Evolutionary conservation across 2,329 filamentous ascomycete genomes (phyloP), one percentile per base, ranked within the genome.

Genomic region (Ophiostoma piceae): DNA sequence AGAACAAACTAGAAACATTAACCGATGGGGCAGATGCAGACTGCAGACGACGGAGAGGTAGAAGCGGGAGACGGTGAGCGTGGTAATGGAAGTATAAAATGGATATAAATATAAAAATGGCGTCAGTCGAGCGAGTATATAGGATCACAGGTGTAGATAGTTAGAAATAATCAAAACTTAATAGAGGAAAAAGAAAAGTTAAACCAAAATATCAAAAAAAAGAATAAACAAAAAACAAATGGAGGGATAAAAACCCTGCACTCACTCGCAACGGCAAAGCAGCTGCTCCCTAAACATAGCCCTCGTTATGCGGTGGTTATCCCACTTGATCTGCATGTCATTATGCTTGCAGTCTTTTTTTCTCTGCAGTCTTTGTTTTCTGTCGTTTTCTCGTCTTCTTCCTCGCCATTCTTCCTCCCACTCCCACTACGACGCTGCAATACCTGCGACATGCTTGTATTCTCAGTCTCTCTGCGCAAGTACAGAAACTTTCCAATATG

Each of bases 261-360:
- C 8, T 16, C 19, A 62, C 29, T 32, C 2, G 26, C 12, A 22
- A 35, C 4, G 16, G 3, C n/a, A 26, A 3, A 26, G 3, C 9
- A 26, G 11, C 11, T 57, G n/a, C 11, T 57, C 26, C 51, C 7
- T 11, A 12, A 26, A 8, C 57, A 14, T 16, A 62, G 35, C 8
- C 32, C 51, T 39, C 19, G n/a, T 68, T 60, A 14, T 60, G 35
- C 8, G 32, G 32, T 39, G 9, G 35, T 68, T 60, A 14, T 60
- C n/a, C 35, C 51, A 37, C 47, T 67, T 68, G 37, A 47, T 32
- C 66, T 67, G 47, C 57, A 60, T 12, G 51, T 60, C 47, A 11
- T 41, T 32, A 57, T 29, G 47, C 35, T 60, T 29, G 35, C 1
- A 39, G 32, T 68, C 6, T 29, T 16, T 29, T 29, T 69, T 65